Conservation (phyloP, 1,284 basidiomycete genomes). For the Microbotryum intermedium region DNA sequence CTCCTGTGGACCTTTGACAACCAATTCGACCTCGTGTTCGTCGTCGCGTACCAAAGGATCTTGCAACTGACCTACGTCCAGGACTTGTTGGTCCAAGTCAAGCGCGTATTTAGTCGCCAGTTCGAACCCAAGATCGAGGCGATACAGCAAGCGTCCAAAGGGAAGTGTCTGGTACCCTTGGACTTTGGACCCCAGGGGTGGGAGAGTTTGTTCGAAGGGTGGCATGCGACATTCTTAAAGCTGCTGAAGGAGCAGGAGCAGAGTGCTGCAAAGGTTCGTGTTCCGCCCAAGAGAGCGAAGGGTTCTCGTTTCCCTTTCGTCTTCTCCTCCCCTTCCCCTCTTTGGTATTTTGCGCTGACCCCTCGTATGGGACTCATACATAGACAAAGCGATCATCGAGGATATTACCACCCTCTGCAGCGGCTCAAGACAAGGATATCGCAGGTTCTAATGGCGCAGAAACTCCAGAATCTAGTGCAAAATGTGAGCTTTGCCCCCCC, state of each 20-base stretch:
- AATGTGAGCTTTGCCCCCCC: not conserved
- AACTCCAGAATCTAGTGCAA: not conserved
- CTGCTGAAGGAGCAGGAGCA: constrained; percentile 65
- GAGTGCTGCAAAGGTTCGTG: constrained; percentile 56
- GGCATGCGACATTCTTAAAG: constrained; percentile 74
- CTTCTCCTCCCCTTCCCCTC: not conserved
- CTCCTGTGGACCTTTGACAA: constrained; percentile 87
- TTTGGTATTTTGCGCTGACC: too few species aligned
- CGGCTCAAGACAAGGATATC: not conserved
- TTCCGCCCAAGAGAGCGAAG: too few species aligned
- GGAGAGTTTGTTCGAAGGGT: constrained; percentile 52
- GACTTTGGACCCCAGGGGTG: constrained; percentile 7
- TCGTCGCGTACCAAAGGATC: constrained; percentile 94
- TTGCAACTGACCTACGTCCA: constrained; percentile 91
- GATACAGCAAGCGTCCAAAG: constrained; percentile 14
- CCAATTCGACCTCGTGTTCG: constrained; percentile 86
- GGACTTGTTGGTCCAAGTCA: constrained; percentile 68
- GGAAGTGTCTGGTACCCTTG: not conserved
- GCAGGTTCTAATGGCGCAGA: not conserved
- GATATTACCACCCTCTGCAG: not conserved
- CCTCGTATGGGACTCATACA: not conserved
- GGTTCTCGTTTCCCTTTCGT: not conserved
- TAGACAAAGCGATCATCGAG: not conserved
- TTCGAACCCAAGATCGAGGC: constrained; percentile 45
- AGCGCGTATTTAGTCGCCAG: constrained; percentile 72